These are phyloP conservation scores for Acacia pycnantha DNA, from an alignment of 331 rosid genomes.

Conservation along the genomic window DNA sequence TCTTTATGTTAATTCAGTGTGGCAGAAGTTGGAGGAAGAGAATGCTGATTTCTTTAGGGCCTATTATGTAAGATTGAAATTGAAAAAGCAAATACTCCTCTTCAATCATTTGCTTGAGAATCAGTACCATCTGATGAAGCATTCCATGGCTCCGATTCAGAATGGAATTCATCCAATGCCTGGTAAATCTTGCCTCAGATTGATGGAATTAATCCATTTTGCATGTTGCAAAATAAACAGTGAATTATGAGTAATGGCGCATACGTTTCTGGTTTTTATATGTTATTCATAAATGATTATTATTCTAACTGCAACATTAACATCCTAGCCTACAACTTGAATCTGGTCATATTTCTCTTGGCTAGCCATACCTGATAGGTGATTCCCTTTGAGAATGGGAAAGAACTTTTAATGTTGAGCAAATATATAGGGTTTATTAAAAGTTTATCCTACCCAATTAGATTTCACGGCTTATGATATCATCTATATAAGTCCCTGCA, in stretches of 20 bases:
- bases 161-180: constrained; percentile 81
- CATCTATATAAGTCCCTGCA: neutral
- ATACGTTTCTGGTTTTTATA: neutral
- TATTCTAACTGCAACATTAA: neutral
- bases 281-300: neutral
- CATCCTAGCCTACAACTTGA: neutral
- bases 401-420: neutral
- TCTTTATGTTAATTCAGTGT: constrained; percentile 49
- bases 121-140: constrained; percentile 62
- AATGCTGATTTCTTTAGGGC: constrained; percentile 78
- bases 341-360: neutral
- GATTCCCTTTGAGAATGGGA: neutral
- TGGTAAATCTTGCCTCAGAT: constrained; percentile 47
- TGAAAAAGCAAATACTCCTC: constrained; percentile 67
- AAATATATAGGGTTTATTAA: neutral
- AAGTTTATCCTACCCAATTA: neutral
- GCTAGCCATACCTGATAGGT: neutral
- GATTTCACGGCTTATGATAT: constrained; percentile 11
- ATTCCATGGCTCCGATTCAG: constrained; percentile 68
- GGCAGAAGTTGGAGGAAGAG: constrained; percentile 92
- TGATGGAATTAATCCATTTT: neutral
- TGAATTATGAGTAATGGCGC: neutral
- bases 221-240: neutral
- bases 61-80: constrained; percentile 68
- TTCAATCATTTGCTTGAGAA: constrained; percentile 75